Conservation (phyloP, 1,139 yeast species). For the Yamadazyma triangularis region DNA sequence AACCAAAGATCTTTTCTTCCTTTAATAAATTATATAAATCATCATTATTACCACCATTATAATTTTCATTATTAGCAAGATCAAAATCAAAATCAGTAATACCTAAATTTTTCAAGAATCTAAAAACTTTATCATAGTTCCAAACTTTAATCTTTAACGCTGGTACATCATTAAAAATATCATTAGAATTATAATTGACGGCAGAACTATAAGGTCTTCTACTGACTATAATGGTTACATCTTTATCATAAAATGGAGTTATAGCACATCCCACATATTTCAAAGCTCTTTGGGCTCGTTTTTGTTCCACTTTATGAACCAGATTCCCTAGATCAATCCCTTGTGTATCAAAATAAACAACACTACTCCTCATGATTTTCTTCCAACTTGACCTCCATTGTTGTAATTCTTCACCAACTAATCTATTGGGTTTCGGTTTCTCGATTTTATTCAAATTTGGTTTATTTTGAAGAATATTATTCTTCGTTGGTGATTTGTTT, state of each 20-base stretch:
- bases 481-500: background rate
- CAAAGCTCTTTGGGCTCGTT: conserved; percentile 51
- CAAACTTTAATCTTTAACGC: conserved; percentile 71
- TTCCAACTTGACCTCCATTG: conserved; percentile 86
- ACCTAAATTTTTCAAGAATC: conserved; percentile 74
- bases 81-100: conserved; percentile 22
- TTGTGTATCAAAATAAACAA: conserved; percentile 74
- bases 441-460: conserved; percentile 3
- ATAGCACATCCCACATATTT: conserved; percentile 60
- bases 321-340: conserved; percentile 48
- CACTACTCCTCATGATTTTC: conserved; percentile 65
- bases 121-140: conserved; percentile 79
- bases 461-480: background rate
- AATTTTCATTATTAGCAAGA: conserved; percentile 14
- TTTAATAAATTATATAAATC: conserved; percentile 64
- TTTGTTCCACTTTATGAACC: conserved; percentile 43
- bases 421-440: conserved; percentile 17
- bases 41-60: conserved; percentile 4
- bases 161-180: conserved; percentile 63
- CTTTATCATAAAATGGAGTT: conserved; percentile 70
- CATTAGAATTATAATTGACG: conserved; percentile 41
- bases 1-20: conserved; percentile 82
- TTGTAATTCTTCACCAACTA: conserved; percentile 49
- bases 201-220: conserved; percentile 32
- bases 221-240: conserved; percentile 82